A percentile compares a stretch with the other conserved stretches of the same genome.
Evolutionary conservation across 768 basidiomycete species (phyloP).

Genomic region (Hypholoma sublateritium): DNA sequence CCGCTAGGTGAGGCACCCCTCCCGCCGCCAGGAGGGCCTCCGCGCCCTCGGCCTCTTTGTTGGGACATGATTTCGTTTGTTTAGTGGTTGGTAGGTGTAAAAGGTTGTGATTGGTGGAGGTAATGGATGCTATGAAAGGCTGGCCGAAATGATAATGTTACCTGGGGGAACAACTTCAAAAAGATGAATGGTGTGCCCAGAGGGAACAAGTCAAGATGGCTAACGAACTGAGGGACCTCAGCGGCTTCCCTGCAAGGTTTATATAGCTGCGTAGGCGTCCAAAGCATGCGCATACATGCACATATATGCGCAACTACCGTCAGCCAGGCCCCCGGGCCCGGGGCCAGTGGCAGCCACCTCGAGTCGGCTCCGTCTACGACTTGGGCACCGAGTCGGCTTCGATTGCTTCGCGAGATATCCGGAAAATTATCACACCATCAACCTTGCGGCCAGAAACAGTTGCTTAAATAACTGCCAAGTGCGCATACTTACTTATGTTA

Average conservation of each 20-base stretch:
- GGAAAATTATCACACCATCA: no score
- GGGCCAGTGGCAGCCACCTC: no score
- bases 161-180: conserved; percentile 27
- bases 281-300: conserved; percentile 11
- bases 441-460: no score
- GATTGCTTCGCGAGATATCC: no score
- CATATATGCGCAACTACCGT: background rate
- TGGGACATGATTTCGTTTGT: conserved; percentile 22
- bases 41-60: conserved; percentile 39
- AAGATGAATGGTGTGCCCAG: conserved; percentile 24
- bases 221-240: conserved; percentile 10
- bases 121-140: background rate
- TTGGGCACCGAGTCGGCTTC: no score
- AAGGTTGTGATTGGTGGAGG: conserved; percentile 4
- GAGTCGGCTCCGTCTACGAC: no score
- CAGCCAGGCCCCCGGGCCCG: no score
- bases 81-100: conserved; percentile 2
- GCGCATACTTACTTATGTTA: no score
- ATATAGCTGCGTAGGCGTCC: background rate
- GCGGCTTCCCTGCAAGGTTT: background rate
- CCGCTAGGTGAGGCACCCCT: conserved; percentile 25
- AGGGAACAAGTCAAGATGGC: conserved; percentile 24
- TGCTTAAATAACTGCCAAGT: no score
- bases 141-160: conserved; percentile 19
- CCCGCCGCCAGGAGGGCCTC: conserved; percentile 27